Evolutionary conservation across 2,329 filamentous ascomycete species (phyloP).

Genomic region (Clonostachys rhizophaga): DNA sequence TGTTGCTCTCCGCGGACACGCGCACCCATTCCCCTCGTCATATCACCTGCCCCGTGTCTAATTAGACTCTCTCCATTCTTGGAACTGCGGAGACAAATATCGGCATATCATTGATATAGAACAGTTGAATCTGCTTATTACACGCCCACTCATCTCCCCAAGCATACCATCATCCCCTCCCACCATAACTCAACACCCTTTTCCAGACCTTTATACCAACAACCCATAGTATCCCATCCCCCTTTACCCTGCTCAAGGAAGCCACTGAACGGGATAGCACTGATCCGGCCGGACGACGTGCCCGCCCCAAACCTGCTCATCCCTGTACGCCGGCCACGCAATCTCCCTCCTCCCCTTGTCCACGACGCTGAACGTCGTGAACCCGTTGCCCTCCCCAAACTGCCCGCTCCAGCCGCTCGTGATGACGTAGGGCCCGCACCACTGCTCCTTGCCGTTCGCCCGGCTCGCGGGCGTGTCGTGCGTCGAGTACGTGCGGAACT

Average conservation of each 20-base stretch:
- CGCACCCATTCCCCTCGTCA: too few relatives aligned
- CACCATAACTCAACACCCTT: too few relatives aligned
- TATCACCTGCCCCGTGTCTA: too few relatives aligned
- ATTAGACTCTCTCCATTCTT: too few relatives aligned
- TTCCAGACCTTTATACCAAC: too few relatives aligned
- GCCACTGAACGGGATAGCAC: constrained; percentile 24
- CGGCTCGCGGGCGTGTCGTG: constrained; percentile 22
- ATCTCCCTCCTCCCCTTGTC: constrained; percentile 24
- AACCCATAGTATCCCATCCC: too few relatives aligned
- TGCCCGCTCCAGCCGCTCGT: constrained; percentile 50
- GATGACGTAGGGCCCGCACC: constrained; percentile 43
- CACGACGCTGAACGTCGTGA: constrained; percentile 49
- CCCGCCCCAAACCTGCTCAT: constrained; percentile 37
- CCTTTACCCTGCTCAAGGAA: too few relatives aligned
- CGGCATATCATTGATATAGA: constrained; percentile 2
- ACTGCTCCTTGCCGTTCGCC: constrained; percentile 28
- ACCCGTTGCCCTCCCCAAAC: constrained; percentile 45
- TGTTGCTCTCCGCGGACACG: too few relatives aligned
- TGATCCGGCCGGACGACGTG: constrained; percentile 41
- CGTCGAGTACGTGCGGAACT: constrained; percentile 29
- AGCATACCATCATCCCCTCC: too few relatives aligned
- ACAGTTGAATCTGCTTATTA: neutral
- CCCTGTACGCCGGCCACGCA: constrained; percentile 12
- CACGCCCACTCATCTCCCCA: too few relatives aligned
- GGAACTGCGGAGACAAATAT: neutral